Percentiles rank a stretch among this genome's conserved stretches.
These are phyloP conservation scores for Podospora conica DNA, from an alignment of 495 filamentous ascomycete species.

Conservation along the genomic window DNA sequence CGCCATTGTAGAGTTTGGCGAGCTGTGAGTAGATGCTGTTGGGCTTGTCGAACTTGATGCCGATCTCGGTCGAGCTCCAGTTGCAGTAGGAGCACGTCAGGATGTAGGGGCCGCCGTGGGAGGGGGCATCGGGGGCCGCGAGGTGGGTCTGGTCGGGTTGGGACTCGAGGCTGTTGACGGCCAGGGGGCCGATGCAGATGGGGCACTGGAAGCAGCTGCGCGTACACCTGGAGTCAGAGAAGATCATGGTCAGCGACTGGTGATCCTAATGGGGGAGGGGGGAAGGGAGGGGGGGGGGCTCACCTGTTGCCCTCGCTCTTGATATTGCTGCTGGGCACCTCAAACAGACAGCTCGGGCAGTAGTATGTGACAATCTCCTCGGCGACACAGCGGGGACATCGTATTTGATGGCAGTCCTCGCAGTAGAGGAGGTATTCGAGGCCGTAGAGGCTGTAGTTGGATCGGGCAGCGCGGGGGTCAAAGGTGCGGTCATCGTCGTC, in stretches of 20 bases:
- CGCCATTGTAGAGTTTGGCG: constrained; percentile 51
- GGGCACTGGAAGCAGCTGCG: constrained; percentile 95
- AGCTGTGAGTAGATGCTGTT: constrained; percentile 82
- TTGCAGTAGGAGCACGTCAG: constrained; percentile 82
- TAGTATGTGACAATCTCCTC: constrained; percentile 93
- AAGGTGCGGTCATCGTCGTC: constrained; percentile 76
- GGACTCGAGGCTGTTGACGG: constrained; percentile 61
- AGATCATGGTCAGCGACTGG: neutral
- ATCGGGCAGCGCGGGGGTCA: constrained; percentile 73
- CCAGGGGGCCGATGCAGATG: constrained; percentile 72
- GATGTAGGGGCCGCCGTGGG: constrained; percentile 59
- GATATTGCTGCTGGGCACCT: constrained; percentile 83
- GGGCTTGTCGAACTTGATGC: constrained; percentile 81
- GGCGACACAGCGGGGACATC: constrained; percentile 82
- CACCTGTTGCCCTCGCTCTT: constrained; percentile 91
- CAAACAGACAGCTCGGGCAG: constrained; percentile 93
- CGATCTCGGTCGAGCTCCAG: constrained; percentile 86
- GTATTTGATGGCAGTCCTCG: constrained; percentile 92
- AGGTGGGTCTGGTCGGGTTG: constrained; percentile 40
- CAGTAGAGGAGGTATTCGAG: constrained; percentile 94
- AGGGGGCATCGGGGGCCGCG: constrained; percentile 29
- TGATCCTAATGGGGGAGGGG: neutral
- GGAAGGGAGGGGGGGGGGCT: too few species aligned
- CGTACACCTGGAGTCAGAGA: constrained; percentile 61
- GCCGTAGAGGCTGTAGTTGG: constrained; percentile 85